phyloP scores from a whole-genome alignment of 163 green algal species.

The Chlorella variabilis region DNA sequence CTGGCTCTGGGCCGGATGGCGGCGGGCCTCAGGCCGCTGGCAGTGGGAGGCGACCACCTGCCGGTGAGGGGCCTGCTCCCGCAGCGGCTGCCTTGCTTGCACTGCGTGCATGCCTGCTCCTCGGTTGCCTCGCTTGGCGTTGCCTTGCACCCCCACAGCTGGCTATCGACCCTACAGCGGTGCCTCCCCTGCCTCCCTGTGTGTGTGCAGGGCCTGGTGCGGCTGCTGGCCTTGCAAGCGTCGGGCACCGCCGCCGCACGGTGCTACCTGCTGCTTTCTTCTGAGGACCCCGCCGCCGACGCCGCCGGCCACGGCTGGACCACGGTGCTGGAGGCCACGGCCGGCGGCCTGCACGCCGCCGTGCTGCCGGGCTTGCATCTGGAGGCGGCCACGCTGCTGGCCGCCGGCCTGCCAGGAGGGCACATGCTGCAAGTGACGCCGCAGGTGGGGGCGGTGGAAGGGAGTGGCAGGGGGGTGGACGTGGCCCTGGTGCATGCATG shows the following conservation, averaged over 20 bases:
- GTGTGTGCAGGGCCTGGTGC: constrained; percentile 29
- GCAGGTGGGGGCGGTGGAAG: constrained; percentile 5
- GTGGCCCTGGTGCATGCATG: not conserved
- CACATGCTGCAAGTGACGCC: constrained; percentile 33
- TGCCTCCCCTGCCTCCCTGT: not conserved
- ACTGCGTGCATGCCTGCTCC: not conserved
- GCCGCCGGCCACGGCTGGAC: not conserved
- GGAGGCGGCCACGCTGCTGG: not conserved
- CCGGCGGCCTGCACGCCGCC: not conserved
- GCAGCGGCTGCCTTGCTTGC: not conserved
- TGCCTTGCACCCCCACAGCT: not conserved
- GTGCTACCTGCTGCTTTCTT: constrained; percentile 36
- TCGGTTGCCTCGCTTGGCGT: too few species aligned
- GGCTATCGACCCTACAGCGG: not conserved
- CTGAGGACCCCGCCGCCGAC: not conserved
- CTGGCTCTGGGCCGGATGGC: constrained; percentile 20
- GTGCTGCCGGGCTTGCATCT: constrained; percentile 8
- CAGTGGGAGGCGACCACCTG: not conserved
- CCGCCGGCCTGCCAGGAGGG: not conserved
- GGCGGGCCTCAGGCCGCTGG: not conserved
- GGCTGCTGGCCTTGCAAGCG: constrained; percentile 9
- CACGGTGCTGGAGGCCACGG: not conserved
- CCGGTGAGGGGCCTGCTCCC: constrained; percentile 4
- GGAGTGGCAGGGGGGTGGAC: not conserved
- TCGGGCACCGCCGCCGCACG: not conserved